Percentiles rank a stretch among this genome's conserved stretches.
Evolutionary conservation across 148 eudicot genomes (phyloP).

Genomic region (Dysphania ambrosioides): DNA sequence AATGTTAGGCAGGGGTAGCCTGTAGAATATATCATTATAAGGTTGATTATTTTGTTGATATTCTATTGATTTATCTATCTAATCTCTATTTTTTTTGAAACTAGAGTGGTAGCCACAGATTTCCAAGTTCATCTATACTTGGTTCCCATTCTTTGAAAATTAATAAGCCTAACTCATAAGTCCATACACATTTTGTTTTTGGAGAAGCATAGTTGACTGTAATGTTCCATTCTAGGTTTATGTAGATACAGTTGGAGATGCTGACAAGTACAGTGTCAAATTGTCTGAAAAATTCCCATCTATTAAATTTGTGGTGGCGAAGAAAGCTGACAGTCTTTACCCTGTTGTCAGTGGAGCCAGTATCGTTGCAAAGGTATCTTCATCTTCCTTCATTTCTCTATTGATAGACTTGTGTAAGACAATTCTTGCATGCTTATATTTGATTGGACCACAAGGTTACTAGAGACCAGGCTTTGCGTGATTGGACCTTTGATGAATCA

Average conservation of each 20-base stretch:
- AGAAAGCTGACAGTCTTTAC: constrained; percentile 98
- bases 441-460: constrained; percentile 55
- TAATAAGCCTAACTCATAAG: neutral
- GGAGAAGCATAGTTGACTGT: constrained; percentile 5
- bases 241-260: constrained; percentile 95
- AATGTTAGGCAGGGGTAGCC: neutral
- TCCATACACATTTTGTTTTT: neutral
- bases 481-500: constrained; percentile 87
- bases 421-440: constrained; percentile 12
- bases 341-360: constrained; percentile 99
- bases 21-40: neutral
- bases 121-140: neutral
- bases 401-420: neutral
- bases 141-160: neutral
- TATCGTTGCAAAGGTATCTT: constrained; percentile 83
- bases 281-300: constrained; percentile 75
- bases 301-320: constrained; percentile 93
- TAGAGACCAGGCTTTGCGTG: constrained; percentile 76
- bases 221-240: constrained; percentile 55
- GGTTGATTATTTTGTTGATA: too few relatives aligned
- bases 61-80: neutral
- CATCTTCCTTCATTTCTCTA: constrained; percentile 3
- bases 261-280: constrained; percentile 71
- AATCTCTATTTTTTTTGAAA: neutral
- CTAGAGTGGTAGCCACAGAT: neutral